Evolutionary conservation across 257 asterid species (phyloP).

Genomic region (Orobanche coerulescens): DNA sequence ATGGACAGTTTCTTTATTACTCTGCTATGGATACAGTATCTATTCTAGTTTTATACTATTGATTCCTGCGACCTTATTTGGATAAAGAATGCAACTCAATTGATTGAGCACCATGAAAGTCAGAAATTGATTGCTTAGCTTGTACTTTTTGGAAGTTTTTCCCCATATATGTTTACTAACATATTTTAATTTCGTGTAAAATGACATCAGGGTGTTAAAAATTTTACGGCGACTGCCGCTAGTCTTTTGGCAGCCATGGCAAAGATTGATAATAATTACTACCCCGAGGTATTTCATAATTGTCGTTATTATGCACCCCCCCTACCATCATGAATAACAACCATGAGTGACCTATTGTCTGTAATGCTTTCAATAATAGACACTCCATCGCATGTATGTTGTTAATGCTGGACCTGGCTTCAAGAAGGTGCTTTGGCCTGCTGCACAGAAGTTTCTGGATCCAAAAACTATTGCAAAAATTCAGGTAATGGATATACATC

Average conservation of each 20-base stretch:
- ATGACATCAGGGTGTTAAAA: constrained; percentile 60
- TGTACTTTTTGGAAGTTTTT: constrained; percentile 6
- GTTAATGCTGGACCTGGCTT: constrained; percentile 93
- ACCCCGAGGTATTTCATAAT: constrained; percentile 88
- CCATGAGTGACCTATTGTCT: constrained; percentile 4
- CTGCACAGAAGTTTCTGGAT: constrained; percentile 84
- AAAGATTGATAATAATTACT: constrained; percentile 67
- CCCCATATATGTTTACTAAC: constrained; percentile 11
- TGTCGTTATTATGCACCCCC: constrained; percentile 17
- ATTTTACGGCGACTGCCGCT: constrained; percentile 66
- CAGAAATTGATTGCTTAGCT: not conserved
- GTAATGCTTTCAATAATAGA: constrained; percentile 37
- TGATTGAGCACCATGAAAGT: not conserved
- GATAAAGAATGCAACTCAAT: not conserved
- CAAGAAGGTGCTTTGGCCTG: constrained; percentile 92
- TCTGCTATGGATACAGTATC: constrained; percentile 11
- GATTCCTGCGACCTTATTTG: not conserved
- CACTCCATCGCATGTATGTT: constrained; percentile 77
- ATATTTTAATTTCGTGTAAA: not conserved
- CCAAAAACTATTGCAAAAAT: constrained; percentile 71
- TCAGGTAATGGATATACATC: constrained; percentile 38
- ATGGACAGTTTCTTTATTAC: not conserved
- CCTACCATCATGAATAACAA: constrained; percentile 6
- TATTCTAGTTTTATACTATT: not conserved
- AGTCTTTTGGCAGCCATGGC: constrained; percentile 75